Base-by-base conservation (phyloP, 140 eudicot species). In the Stevia rebaudiana region DNA sequence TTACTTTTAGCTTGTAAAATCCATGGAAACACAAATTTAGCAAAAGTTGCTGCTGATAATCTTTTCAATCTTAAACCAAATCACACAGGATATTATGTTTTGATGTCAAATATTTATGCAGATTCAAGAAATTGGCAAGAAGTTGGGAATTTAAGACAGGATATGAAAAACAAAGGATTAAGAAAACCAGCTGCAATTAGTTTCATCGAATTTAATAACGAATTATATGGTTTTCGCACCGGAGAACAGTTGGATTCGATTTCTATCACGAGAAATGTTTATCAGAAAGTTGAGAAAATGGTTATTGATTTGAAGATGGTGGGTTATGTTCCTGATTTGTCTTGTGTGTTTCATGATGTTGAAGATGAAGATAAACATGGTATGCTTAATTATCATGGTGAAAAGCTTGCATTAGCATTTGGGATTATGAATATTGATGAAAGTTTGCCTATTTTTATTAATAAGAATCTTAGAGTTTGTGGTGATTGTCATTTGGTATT, bases 31-130 rank as follows among this genome's bases (percentile, higher is more conserved):
- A 68, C 78, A 18, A 60, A 62, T 10, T 28, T 80, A 72, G 84
- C 73, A 22, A 50, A 70, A 70, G 17, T 75, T 33, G 81, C 76
- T n/a, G 65, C 81, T 5, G 62, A 80, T 37, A 75, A 48, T 61
- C 71, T 80, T 48, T 68, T 80, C n/a, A 17, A 61, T 5, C 65
- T 84, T 28, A 80, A 78, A 42, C 87, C 85, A 22, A 75, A 81
- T 36, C 72, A 79, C 69, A 77, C 81, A 0, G 92, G 85, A 67
- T 77, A 81, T 50, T 81, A 84, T 70, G 87, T 84, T 15, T 49
- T 77, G 23, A 68, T 84, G 72, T 81, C 92, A 8, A 84, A 81
- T 62, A 75, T 81, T 13, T 81, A 81, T 21, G 80, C 92, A 6
- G 40, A 63, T 58, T 75, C 84, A n/a, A 67, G 68, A 68, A 80